phyloP scores from a whole-genome alignment of 2,329 filamentous ascomycete species.

The Biscogniauxia marginata region DNA sequence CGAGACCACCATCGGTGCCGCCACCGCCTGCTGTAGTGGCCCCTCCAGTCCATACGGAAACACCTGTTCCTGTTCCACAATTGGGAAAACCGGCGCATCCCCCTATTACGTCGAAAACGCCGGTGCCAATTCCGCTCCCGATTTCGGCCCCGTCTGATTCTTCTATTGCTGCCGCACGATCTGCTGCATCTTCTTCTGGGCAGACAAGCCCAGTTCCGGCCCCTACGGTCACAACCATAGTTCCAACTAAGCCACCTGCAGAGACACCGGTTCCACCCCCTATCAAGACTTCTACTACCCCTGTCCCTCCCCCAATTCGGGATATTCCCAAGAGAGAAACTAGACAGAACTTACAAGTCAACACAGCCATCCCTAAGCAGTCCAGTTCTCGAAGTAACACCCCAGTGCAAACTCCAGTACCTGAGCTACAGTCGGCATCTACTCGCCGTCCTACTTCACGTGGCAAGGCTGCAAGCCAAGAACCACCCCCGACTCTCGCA shows the following conservation, averaged over 20 bases:
- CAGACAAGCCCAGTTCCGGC: constrained; percentile 31
- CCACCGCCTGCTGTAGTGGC: constrained; percentile 19
- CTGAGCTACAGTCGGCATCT: constrained; percentile 34
- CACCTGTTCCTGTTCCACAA: constrained; percentile 33
- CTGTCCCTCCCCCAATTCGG: constrained; percentile 36
- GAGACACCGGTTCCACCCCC: constrained; percentile 43
- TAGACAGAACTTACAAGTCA: constrained; percentile 42
- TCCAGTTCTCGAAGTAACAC: constrained; percentile 29
- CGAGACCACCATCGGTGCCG: constrained; percentile 33
- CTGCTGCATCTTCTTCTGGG: constrained; percentile 26
- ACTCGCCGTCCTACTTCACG: constrained; percentile 50
- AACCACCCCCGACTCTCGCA: constrained; percentile 48
- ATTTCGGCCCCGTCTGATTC: constrained; percentile 25
- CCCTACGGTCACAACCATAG: constrained; percentile 37
- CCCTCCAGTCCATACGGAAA: constrained; percentile 24
- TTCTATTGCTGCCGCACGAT: constrained; percentile 25
- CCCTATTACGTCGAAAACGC: constrained; percentile 32
- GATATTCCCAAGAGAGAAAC: constrained; percentile 44
- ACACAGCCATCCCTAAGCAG: constrained; percentile 30
- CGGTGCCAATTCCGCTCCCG: constrained; percentile 32
- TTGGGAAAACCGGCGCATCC: constrained; percentile 25
- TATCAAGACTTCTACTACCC: constrained; percentile 36
- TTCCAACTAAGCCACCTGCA: constrained; percentile 36
- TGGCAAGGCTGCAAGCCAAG: constrained; percentile 52
- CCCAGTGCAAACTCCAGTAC: constrained; percentile 35